These are phyloP conservation scores for Colletotrichum tropicale DNA, from an alignment of 2,329 filamentous ascomycete genomes.

Conservation along the genomic window DNA sequence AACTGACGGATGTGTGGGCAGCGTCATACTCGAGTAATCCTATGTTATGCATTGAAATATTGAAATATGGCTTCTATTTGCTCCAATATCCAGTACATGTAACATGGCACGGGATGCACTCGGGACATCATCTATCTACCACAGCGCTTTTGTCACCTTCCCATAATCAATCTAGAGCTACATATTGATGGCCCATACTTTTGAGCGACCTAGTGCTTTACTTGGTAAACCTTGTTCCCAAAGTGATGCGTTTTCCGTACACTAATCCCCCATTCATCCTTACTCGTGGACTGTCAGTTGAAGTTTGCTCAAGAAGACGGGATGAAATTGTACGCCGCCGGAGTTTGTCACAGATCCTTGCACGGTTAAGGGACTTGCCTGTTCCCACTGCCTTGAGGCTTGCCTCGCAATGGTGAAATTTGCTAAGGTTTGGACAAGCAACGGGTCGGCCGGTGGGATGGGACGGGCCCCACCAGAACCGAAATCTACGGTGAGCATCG, in stretches of 20 bases:
- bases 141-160: neutral
- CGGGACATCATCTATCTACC: neutral
- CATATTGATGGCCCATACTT: neutral
- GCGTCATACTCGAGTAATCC: too few species aligned
- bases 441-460: neutral
- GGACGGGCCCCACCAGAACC: neutral
- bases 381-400: neutral
- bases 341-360: neutral
- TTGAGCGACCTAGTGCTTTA: neutral
- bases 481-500: neutral
- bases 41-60: too few species aligned
- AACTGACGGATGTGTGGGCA: too few species aligned
- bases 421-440: neutral
- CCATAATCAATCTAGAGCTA: neutral
- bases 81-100: neutral
- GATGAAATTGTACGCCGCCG: neutral
- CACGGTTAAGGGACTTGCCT: neutral
- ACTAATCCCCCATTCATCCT: too few species aligned
- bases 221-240: neutral
- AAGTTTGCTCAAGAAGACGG: neutral
- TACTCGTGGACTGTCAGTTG: neutral
- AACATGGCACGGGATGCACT: neutral
- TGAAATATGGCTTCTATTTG: neutral
- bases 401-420: neutral
- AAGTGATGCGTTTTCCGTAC: neutral